Base-by-base conservation (phyloP, 768 basidiomycete species). In the Hirschioporus abietinus region DNA sequence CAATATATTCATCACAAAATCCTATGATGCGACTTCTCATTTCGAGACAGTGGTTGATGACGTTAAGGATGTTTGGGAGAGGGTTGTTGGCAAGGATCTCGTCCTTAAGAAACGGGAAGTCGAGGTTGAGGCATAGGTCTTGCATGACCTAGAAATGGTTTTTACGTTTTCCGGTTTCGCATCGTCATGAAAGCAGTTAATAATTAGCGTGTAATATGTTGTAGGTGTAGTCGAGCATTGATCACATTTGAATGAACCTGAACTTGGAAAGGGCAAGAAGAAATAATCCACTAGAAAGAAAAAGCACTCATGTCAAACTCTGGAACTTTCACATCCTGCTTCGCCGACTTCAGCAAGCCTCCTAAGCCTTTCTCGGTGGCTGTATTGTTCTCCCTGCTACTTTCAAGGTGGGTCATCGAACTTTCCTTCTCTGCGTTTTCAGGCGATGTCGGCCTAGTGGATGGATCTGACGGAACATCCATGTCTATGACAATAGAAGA, bases 31-130 rank as follows among this genome's bases (percentile, higher is more conserved):
- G 8, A 98, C 97, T 12, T 95, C 93, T 30, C 97, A 99, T 80
- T 99, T 99, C 76, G 97, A 99, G 83, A 97, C 94, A 27, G 96
- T 99, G 61, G 94, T 96, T 26, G 95, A 98, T 64, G 96, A 99
- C 68, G 97, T 99, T 42, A 90, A 91, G 68, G 92, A 98, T 77
- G 93, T 99, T 58, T 99, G 95, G 94, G 88, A 90, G 81, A 84
- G 96, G 65, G 88, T 96, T 64, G 82, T 84, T 2, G 94, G 92
- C 63, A 81, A 80, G 63, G 87, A 90, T 63, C 83, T 96, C 64
- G 91, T 89, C 65, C 84, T 96, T 72, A 95, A 92, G 88, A 93
- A 95, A 81, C 85, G 92, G 60, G 93, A 94, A 67, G 83, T 84
- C 35, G 88, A 89, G 69, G 83, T 83, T 63, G 84, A 88, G 74